Base-by-base conservation (phyloP, 148 eudicot genomes). In the Fagopyrum homotropicum region DNA sequence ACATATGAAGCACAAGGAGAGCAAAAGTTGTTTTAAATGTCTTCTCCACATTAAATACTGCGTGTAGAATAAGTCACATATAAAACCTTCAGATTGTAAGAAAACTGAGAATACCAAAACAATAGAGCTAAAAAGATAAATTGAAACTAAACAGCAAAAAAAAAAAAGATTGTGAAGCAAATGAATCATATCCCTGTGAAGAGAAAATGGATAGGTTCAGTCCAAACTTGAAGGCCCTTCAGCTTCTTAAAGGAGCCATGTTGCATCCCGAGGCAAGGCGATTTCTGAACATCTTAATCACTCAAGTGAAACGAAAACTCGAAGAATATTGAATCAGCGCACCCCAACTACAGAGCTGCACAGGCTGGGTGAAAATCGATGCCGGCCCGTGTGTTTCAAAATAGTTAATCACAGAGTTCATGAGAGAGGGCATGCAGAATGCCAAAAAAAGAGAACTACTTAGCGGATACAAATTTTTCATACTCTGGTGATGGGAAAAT, bases 21-120 rank as follows among this genome's bases (percentile, higher is more conserved):
- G 99, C 88, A 78, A 83, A 95, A 3, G 90, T 92, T n/a, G 96
- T 90, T 83, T 85, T 95, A 72, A 95, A 95, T 70, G 91, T 92
- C 80, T 87, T 88, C 92, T 95, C 99, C 91, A 95, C 80, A 85
- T 85, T 85, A 80, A 95, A 95, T 75, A 89, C 98, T 95, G 93
- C 90, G 86, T 12, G 69, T 59, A 72, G 63, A 57, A 59, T 22
- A 64, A 66, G 44, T 50, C 48, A n/a, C 47, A 47, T 81, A 56
- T 81, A 56, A 81, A 72, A 60, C 56, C 51, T 19, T 64, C 70
- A 59, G 17, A 52, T 61, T 8, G 9, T 61, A 61, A 35, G 45
- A 70, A 55, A 50, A 71, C 2, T 0, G 74, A 0, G 14, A 45
- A 45, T 47, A 5, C 51, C 14, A 47, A 11, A 72, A 46, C 74